phyloP scores from a whole-genome alignment of 148 eudicot species.

The Drosera capensis region DNA sequence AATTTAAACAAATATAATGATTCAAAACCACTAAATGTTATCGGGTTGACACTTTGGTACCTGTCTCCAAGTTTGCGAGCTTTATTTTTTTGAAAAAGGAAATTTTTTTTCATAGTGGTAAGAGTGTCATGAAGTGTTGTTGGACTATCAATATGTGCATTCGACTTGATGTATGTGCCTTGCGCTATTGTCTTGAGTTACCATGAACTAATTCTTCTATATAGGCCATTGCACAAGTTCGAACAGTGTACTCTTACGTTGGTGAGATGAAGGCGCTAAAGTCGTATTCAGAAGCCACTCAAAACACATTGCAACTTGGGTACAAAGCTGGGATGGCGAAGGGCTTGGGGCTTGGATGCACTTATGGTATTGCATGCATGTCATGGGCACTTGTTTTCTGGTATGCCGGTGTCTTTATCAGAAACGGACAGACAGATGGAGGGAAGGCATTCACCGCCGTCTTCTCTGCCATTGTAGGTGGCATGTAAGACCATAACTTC shows the following conservation, averaged over 20 bases:
- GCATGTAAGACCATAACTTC: no score
- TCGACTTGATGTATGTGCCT: no score
- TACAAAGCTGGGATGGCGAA: slow-evolving; percentile 22
- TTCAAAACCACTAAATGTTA: no score
- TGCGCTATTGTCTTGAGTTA: no score
- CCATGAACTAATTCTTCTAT: neutral
- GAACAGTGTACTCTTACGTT: slow-evolving; percentile 25
- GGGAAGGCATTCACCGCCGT: slow-evolving; percentile 21
- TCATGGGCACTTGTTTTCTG: slow-evolving; percentile 18
- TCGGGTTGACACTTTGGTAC: no score
- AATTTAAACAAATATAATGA: no score
- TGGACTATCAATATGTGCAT: no score
- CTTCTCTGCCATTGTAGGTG: slow-evolving; percentile 12
- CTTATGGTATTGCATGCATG: slow-evolving; percentile 15
- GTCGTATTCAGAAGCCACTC: slow-evolving; percentile 14
- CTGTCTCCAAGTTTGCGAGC: no score
- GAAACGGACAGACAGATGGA: slow-evolving; percentile 17
- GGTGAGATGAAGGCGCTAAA: slow-evolving; percentile 12
- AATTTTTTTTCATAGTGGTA: no score
- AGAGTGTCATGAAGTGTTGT: no score
- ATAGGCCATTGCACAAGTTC: slow-evolving; percentile 17
- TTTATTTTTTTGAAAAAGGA: no score
- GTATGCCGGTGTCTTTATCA: slow-evolving; percentile 21
- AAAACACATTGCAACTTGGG: slow-evolving; percentile 19
- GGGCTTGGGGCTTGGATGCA: slow-evolving; percentile 23